phyloP scores from a whole-genome alignment of 345 rosid species.

The Linum tenue region DNA sequence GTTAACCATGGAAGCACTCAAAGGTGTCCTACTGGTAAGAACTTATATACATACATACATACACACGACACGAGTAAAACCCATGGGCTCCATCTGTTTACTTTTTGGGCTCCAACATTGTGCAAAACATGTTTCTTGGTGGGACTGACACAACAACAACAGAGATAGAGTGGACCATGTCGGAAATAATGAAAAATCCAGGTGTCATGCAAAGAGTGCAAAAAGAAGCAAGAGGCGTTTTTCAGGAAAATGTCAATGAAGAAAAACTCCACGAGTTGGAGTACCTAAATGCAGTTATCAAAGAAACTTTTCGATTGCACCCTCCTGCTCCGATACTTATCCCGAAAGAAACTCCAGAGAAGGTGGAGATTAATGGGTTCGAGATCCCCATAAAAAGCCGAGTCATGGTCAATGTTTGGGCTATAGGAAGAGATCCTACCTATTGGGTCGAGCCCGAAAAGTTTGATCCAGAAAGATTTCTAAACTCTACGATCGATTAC shows the following conservation, averaged over 20 bases:
- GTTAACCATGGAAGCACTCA: too few relatives aligned
- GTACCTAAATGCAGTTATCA: constrained; percentile 4
- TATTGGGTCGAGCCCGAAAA: constrained; percentile 14
- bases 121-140: constrained; percentile 9
- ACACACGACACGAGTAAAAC: too few relatives aligned
- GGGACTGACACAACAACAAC: constrained; percentile 11
- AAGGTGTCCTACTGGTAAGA: too few relatives aligned
- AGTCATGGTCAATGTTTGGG: not conserved
- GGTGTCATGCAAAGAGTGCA: not conserved
- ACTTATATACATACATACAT: too few relatives aligned
- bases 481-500: constrained; percentile 8
- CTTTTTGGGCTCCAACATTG: too few relatives aligned
- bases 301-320: constrained; percentile 13
- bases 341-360: constrained; percentile 11
- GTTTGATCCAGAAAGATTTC: constrained; percentile 17
- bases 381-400: constrained; percentile 1
- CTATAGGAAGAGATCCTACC: constrained; percentile 6
- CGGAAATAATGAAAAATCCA: too few relatives aligned
- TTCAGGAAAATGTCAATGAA: not conserved
- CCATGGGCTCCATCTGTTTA: too few relatives aligned
- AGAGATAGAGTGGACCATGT: not conserved
- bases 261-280: not conserved
- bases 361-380: constrained; percentile 5
- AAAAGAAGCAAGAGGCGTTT: constrained; percentile 10
- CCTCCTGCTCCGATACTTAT: constrained; percentile 3